Percentiles rank a stretch among this genome's conserved stretches.
These are phyloP conservation scores for Elsinoe perseae DNA, from an alignment of 2,329 filamentous ascomycete species.

Conservation along the genomic window DNA sequence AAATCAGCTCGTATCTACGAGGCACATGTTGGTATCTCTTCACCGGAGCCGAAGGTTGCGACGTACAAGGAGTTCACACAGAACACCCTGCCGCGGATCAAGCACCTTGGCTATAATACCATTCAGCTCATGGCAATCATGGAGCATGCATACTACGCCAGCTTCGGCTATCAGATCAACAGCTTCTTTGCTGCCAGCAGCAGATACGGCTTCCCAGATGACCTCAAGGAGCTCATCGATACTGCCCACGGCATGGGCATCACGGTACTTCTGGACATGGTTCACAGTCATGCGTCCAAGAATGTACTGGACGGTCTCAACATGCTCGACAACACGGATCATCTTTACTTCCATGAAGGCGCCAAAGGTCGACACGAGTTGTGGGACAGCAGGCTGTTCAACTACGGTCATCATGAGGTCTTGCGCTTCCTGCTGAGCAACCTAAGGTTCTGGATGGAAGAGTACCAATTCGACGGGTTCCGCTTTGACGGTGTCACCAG, in stretches of 20 bases:
- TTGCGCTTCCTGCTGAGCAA: constrained; percentile 94
- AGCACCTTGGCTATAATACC: constrained; percentile 85
- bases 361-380: constrained; percentile 77
- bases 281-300: constrained; percentile 97
- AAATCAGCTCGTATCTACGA: constrained; percentile 87
- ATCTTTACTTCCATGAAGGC: constrained; percentile 91
- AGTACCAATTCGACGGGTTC: constrained; percentile 94
- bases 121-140: constrained; percentile 99
- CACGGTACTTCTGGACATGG: constrained; percentile 85
- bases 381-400: constrained; percentile 96
- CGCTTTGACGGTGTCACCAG: constrained; percentile 96
- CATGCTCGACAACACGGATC: constrained; percentile 89
- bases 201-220: constrained; percentile 86
- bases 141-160: constrained; percentile 99
- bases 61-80: constrained; percentile 97
- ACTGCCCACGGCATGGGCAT: constrained; percentile 88
- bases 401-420: constrained; percentile 92
- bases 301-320: constrained; percentile 94
- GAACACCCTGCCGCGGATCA: constrained; percentile 85
- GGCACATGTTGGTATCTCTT: constrained; percentile 96
- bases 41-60: constrained; percentile 76
- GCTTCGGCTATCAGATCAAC: constrained; percentile 97
- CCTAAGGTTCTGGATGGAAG: constrained; percentile 97
- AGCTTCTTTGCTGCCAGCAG: constrained; percentile 98
- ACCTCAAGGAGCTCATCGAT: constrained; percentile 92